phyloP scores from a whole-genome alignment of 164 flowering plant genomes.

The Vitis amurensis region DNA sequence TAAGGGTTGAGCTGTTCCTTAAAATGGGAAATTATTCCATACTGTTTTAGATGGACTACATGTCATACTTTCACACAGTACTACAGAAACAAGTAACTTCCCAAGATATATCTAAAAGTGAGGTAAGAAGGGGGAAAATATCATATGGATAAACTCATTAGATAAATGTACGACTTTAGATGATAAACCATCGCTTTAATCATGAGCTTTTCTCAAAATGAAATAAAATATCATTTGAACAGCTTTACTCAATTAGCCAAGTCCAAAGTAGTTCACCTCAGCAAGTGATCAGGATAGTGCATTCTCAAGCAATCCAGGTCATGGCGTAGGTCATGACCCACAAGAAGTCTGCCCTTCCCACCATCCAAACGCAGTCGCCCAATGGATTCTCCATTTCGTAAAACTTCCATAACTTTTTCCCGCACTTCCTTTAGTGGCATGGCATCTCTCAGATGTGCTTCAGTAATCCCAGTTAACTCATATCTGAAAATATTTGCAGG shows the following conservation, averaged over 20 bases:
- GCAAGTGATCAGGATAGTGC: conserved; percentile 52
- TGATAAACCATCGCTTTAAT: not conserved
- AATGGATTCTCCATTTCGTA: conserved; percentile 67
- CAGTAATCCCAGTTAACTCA: conserved; percentile 72
- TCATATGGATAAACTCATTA: too few species aligned
- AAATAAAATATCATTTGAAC: not conserved
- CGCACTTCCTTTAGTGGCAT: conserved; percentile 60
- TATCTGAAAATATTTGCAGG: conserved; percentile 31
- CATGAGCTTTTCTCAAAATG: not conserved
- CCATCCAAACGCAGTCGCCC: conserved; percentile 43
- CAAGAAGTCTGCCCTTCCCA: conserved; percentile 66
- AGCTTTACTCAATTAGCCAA: not conserved
- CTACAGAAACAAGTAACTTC: too few species aligned
- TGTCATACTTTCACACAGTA: too few species aligned
- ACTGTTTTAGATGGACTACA: too few species aligned
- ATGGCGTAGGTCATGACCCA: conserved; percentile 63
- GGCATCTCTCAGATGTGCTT: conserved; percentile 56
- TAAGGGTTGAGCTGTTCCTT: too few species aligned
- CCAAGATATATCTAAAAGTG: too few species aligned
- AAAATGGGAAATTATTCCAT: too few species aligned
- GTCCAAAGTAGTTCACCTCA: conserved; percentile 28
- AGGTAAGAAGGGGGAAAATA: too few species aligned
- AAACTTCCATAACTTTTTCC: conserved; percentile 45
- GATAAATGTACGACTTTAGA: not conserved
- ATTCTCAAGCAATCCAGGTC: conserved; percentile 64